These are phyloP conservation scores for Mucuna pruriens DNA, from an alignment of 306 rosid species.

Conservation along the genomic window DNA sequence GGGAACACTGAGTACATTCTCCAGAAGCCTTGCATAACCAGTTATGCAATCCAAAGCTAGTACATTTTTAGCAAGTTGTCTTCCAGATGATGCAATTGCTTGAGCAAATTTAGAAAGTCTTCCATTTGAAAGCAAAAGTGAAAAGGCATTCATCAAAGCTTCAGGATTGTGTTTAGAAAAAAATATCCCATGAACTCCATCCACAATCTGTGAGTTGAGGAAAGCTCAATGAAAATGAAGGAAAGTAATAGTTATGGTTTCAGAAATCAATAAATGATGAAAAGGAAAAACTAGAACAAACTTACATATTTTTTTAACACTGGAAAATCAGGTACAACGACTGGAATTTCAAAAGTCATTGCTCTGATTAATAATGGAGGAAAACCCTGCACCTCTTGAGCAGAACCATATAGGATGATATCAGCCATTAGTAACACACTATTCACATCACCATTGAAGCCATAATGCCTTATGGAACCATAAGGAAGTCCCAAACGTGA, in stretches of 20 bases:
- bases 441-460: conserved; percentile 80
- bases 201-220: conserved; percentile 61
- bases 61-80: conserved; percentile 73
- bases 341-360: conserved; percentile 86
- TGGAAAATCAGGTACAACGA: conserved; percentile 84
- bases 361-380: conserved; percentile 88
- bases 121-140: conserved; percentile 80
- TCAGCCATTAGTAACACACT: conserved; percentile 85
- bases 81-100: conserved; percentile 84
- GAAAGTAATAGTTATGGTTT: conserved; percentile 11
- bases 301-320: conserved; percentile 81
- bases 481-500: conserved; percentile 82
- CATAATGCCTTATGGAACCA: conserved; percentile 78
- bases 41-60: conserved; percentile 82
- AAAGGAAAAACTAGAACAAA: conserved; percentile 43
- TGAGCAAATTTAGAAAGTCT: conserved; percentile 83
- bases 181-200: conserved; percentile 76
- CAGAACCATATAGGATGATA: conserved; percentile 86
- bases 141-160: conserved; percentile 79
- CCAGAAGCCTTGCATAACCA: conserved; percentile 87
- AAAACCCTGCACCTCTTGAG: conserved; percentile 91
- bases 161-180: conserved; percentile 79
- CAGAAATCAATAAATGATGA: conserved; percentile 36
- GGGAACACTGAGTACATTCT: conserved; percentile 85
- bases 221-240: conserved; percentile 35